A percentile compares a stretch with the other conserved stretches of the same genome.
These are phyloP conservation scores for Pholiota adiposa DNA, from an alignment of 1,284 basidiomycete genomes.

Conservation along the genomic window DNA sequence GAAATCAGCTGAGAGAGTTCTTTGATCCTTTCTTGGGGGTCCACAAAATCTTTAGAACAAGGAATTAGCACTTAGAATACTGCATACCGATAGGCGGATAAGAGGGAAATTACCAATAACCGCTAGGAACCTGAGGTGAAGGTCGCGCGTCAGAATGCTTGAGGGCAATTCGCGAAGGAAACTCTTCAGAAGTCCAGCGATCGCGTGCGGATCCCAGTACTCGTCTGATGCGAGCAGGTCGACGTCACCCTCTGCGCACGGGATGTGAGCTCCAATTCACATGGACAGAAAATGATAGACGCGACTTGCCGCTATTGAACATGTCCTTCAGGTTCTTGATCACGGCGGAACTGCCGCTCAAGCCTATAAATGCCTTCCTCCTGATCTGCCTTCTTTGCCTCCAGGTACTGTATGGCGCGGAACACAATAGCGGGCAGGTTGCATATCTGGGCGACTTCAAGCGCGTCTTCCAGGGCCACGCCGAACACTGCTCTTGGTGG, in stretches of 20 bases:
- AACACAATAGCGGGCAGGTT: constrained; percentile 95
- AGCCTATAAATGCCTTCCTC: constrained; percentile 98
- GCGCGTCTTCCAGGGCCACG: constrained; percentile 84
- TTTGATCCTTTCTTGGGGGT: constrained; percentile 84
- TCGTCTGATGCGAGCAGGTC: constrained; percentile 86
- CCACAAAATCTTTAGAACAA: constrained; percentile 72
- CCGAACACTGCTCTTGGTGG: constrained; percentile 85
- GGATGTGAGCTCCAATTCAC: constrained; percentile 13
- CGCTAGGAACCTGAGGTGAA: constrained; percentile 86
- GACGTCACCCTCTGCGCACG: constrained; percentile 81
- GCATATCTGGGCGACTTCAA: constrained; percentile 88
- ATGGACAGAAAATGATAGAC: constrained; percentile 18
- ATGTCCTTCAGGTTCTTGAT: constrained; percentile 93
- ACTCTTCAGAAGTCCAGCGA: constrained; percentile 89
- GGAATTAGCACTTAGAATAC: constrained; percentile 16
- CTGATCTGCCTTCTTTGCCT: constrained; percentile 89
- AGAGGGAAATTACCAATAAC: constrained; percentile 79
- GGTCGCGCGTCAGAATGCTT: constrained; percentile 89
- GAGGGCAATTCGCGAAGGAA: constrained; percentile 90
- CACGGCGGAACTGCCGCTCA: constrained; percentile 89
- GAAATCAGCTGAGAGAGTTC: constrained; percentile 89
- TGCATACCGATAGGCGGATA: constrained; percentile 1
- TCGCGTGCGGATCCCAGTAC: constrained; percentile 94
- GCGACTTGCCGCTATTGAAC: constrained; percentile 81
- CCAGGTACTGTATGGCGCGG: constrained; percentile 89